Percentiles rank a stretch among this genome's conserved stretches.
Evolutionary conservation across 2,329 filamentous ascomycete species (phyloP).

Genomic region (Ampelomyces quisqualis): DNA sequence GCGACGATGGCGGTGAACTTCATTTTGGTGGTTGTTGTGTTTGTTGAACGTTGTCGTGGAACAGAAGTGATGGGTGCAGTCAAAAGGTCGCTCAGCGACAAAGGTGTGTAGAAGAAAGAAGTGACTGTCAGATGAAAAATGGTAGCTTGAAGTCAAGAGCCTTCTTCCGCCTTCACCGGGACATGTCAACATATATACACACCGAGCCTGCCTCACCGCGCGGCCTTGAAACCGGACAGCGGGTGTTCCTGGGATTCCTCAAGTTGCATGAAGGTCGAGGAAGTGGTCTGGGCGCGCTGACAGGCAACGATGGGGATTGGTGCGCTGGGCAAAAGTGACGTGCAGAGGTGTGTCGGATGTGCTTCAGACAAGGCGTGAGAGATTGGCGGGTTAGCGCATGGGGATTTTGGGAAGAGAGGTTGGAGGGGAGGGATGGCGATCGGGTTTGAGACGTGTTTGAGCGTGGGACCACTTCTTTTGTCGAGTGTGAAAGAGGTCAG

Average conservation of each 20-base stretch:
- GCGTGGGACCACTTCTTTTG: no score
- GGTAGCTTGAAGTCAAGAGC: slow-evolving; percentile 18
- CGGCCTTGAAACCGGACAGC: slow-evolving; percentile 39
- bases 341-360: slow-evolving; percentile 21
- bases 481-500: no score
- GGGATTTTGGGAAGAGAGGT: background rate
- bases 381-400: slow-evolving; percentile 16
- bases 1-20: slow-evolving; percentile 39
- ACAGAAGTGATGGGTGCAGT: background rate
- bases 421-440: background rate
- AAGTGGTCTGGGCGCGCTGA: slow-evolving; percentile 13
- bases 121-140: slow-evolving; percentile 17
- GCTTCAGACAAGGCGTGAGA: slow-evolving; percentile 22
- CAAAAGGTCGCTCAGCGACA: slow-evolving; percentile 38
- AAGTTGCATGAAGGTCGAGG: slow-evolving; percentile 21
- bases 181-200: slow-evolving; percentile 27
- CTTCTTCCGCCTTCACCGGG: slow-evolving; percentile 11
- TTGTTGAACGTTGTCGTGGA: slow-evolving; percentile 3
- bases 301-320: slow-evolving; percentile 13
- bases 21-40: slow-evolving; percentile 26
- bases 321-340: slow-evolving; percentile 12
- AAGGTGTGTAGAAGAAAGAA: slow-evolving; percentile 29
- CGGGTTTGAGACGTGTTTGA: background rate
- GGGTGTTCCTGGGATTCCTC: slow-evolving; percentile 28
- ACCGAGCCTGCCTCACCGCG: slow-evolving; percentile 5